Conservation (phyloP, 768 basidiomycete genomes). For the Hygrophorus russula region DNA sequence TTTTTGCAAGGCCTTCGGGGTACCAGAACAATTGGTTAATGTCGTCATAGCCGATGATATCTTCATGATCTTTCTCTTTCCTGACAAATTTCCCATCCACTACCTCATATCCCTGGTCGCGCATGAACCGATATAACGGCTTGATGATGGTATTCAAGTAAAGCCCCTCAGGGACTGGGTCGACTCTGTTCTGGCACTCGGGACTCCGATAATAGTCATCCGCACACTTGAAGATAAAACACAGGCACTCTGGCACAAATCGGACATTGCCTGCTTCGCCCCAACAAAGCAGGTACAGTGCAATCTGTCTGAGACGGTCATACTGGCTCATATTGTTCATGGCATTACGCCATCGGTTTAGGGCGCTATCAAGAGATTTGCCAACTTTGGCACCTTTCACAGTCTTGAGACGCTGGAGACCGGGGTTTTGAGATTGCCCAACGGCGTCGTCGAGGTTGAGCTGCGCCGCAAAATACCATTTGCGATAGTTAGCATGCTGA, state of each 20-base stretch:
- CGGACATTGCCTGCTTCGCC: constrained; percentile 97
- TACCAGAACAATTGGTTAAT: constrained; percentile 99
- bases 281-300: constrained; percentile 95
- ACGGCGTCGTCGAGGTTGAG: constrained; percentile 99
- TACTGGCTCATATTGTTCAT: constrained; percentile 99
- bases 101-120: constrained; percentile 96
- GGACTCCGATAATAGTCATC: constrained; percentile 99
- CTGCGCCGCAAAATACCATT: constrained; percentile 99
- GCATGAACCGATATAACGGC: constrained; percentile 90
- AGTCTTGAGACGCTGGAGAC: constrained; percentile 78
- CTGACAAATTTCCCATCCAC: constrained; percentile 91
- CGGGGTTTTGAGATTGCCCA: constrained; percentile 89
- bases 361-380: constrained; percentile 88
- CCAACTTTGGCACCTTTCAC: constrained; percentile 53
- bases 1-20: constrained; percentile 91
- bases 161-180: constrained; percentile 89
- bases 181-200: constrained; percentile 90
- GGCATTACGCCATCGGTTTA: constrained; percentile 92
- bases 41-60: constrained; percentile 99
- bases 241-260: constrained; percentile 92
- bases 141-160: constrained; percentile 89
- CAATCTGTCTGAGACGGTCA: constrained; percentile 92
- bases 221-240: constrained; percentile 99
- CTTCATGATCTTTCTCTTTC: constrained; percentile 87
- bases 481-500: constrained; percentile 97